These are phyloP conservation scores for Toxicodendron radicans DNA, from an alignment of 345 rosid genomes.

Conservation along the genomic window DNA sequence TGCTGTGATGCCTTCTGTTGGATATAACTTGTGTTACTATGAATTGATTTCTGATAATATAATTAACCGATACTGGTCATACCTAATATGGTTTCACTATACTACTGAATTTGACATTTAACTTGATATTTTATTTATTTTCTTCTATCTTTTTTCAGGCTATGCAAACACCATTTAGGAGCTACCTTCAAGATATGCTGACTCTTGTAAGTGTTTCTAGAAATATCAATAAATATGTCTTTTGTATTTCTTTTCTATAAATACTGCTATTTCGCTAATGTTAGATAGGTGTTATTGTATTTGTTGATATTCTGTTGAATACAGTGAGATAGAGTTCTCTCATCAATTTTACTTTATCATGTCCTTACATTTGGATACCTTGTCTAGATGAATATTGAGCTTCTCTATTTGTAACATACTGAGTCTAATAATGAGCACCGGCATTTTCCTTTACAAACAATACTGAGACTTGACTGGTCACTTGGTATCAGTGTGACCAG, in stretches of 20 bases:
- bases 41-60: not conserved
- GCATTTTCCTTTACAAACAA: not conserved
- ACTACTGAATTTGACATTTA: not conserved
- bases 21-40: not conserved
- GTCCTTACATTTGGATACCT: not conserved
- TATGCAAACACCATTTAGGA: constrained; percentile 87
- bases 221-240: not conserved
- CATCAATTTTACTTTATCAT: not conserved
- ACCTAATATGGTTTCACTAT: not conserved
- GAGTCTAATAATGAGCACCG: not conserved
- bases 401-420: not conserved
- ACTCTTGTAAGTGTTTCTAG: constrained; percentile 63
- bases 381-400: not conserved
- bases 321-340: not conserved
- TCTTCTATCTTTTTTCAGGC: constrained; percentile 40
- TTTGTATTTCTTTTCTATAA: not conserved
- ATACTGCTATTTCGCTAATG: too few species aligned
- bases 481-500: not conserved
- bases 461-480: not conserved
- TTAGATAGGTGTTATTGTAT: not conserved
- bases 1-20: not conserved
- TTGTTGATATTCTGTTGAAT: not conserved
- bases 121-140: not conserved
- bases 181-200: constrained; percentile 88
- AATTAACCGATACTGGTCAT: not conserved